Evolutionary conservation across 495 filamentous ascomycete species (phyloP), one percentile per base, ranked within the genome.

Genomic region (Aspergillus indologenus): DNA sequence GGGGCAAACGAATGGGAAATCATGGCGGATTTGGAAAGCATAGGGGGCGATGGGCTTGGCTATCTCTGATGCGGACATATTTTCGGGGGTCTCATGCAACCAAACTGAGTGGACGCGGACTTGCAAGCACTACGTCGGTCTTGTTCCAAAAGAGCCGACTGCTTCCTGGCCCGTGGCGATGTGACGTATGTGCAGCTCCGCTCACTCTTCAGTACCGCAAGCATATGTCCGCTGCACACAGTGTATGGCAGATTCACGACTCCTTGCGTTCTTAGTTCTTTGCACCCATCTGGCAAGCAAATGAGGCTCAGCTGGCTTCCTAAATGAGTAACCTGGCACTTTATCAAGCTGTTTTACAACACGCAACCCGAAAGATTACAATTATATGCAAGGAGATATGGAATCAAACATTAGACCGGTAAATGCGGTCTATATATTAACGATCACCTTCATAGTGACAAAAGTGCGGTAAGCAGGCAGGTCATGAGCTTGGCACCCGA

Each of bases 31-130:
- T 71, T 85, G 56, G 85, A 85, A 61, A 78, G 79, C 58, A 74
- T 89, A 17, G 72, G 81, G 54, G 87, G 86, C 42, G 81, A 81
- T 49, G 80, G 87, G 43, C 68, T 86, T 46, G 77, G 75, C 44
- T 81, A 78, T 66, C 60, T 83, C 40, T 80, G 59, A 68, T 14
- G 2, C 12, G 12, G 34, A 14, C 12, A 9, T 11, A 15, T 40
- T 14, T 2, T 11, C 34, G 12, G 26, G 9, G 4, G 26, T 3
- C 12, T 40, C 34, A 8, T 40, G 12, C 12, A 40, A 40, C 2
- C 34, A 40, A 14, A 15, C 12, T 15, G 34, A 40, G 2, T 2
- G 5, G 34, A 40, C 12, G 34, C 34, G 12, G 34, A 15, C 34
- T 14, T 40, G 2, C 12, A 7, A 15, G 34, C 7, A 14, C 7